Evolutionary conservation across 2,329 filamentous ascomycete genomes (phyloP), one percentile per base, ranked within the genome.

Genomic region (Colletotrichum melonis): DNA sequence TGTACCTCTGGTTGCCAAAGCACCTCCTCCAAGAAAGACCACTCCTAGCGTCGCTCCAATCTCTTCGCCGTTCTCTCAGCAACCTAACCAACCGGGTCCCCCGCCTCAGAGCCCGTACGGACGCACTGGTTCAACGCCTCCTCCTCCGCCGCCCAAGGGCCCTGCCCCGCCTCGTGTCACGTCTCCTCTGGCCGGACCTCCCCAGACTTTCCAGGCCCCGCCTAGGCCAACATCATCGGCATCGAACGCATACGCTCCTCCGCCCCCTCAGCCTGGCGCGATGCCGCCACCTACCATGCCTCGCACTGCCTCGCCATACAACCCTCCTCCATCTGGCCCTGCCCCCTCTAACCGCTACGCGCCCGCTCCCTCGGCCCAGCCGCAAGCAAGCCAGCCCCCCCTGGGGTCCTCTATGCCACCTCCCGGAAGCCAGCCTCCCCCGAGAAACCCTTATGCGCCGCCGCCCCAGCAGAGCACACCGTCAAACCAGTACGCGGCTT

Each of bases 141-240:
- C 94, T 35, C 93, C 93, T 8, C 94, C 95, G 52, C 95, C 95
- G 63, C 95, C 96, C 5, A 98, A 97, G 85, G 94, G 92, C 62
- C 88, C 91, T 38, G 90, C 91, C 49, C 89, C 90, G 59, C 90
- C 92, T 60, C 90, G 93, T 70, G 87, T 97, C 73, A 92, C 89
- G 72, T 97, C 95, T 42, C 94, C 95, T 35, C 85, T 92, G 16
- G 85, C 88, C 62, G 89, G 88, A 9, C 88, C 88, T 67, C 87
- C 89, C 46, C 87, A 87, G 62, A 78, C 83, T 22, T 85, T 84
- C 72, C 86, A 87, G 62, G 74, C 79, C 12, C 84, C 81, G 12
- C 83, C 85, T 49, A 84, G 89, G 75, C 86, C 90, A 70, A 83
- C 89, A 38, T 90, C 91, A 73, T 85, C 91, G 63, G 84, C 90